Evolutionary conservation across 108 stramenopile genomes (phyloP), one percentile per base, ranked within the genome.

Genomic region (Conticribra guillardii): DNA sequence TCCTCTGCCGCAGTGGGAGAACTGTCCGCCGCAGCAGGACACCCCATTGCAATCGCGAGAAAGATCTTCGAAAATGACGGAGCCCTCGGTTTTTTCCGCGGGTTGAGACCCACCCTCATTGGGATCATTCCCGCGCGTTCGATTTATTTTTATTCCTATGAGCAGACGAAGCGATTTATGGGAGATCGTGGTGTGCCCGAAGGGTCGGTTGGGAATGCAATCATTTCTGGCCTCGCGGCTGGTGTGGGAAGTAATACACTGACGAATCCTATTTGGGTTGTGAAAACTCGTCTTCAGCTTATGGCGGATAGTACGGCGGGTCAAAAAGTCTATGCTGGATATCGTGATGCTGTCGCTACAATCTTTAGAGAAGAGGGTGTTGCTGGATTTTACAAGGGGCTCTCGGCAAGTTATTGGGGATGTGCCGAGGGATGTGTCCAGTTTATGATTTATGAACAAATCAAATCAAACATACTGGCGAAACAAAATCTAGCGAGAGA

Each of bases 201-300:
- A 45, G 87, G 87, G 16, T 76, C 79, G 44, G 83, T 89, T 26
- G 56, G 79, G 1, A 87, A 91, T 75, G 85, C 85, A 21, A 31
- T 92, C 16, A 9, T 89, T 28, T 63, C 89, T 30, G 88, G 89
- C 26, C 74, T 92, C 30, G 28, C 74, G 50, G 87, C 91, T 7
- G 87, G 90, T 23, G 76, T 91, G 28, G 68, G 75, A 23, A 74
- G 85, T 2, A 95, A 95, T 50, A 93, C 96, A 16, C 71, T 96
- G 15, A 96, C 97, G 8, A 95, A 91, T 77, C 97, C 97, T 1
- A 94, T 98, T 64, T 98, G 97, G 96, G 90, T 98, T 83, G 94
- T 98, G 19, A 95, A 92, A 62, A 96, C 96, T 1, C 74, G 96
- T 3, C 85, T 95, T 87, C 95, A 94, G 67, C 79, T 95, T 9